Evolutionary conservation across 768 basidiomycete species (phyloP).

Genomic region (Termitomyces sp.): DNA sequence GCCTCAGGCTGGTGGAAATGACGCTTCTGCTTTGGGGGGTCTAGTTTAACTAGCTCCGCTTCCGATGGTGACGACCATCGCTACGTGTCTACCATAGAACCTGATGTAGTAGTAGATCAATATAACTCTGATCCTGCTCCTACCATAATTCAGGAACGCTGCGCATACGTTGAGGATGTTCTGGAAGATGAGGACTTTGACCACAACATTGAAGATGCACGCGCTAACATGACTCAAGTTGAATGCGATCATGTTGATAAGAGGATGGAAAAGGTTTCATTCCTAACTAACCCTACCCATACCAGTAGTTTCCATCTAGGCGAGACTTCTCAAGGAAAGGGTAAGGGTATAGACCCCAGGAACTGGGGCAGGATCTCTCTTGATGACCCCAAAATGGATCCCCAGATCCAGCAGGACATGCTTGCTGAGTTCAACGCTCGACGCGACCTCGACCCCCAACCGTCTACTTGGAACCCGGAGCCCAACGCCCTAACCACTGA

Average conservation of each 20-base stretch:
- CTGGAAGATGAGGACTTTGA: background rate
- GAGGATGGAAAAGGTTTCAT: background rate
- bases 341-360: background rate
- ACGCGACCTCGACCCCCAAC: background rate
- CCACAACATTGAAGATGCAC: background rate
- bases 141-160: background rate
- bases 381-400: background rate
- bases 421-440: background rate
- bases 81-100: background rate
- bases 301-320: too few relatives aligned
- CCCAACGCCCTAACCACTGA: background rate
- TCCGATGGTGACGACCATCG: background rate
- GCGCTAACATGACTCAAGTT: background rate
- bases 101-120: background rate
- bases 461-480: too few relatives aligned
- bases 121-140: background rate
- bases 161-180: fast-evolving
- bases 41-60: background rate
- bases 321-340: background rate
- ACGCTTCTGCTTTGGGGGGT: background rate
- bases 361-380: background rate
- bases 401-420: background rate
- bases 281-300: background rate
- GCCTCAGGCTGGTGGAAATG: background rate
- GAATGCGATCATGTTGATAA: background rate